Evolutionary conservation across 2,329 filamentous ascomycete genomes (phyloP).

Genomic region (Phaeomoniella chlamydospora): DNA sequence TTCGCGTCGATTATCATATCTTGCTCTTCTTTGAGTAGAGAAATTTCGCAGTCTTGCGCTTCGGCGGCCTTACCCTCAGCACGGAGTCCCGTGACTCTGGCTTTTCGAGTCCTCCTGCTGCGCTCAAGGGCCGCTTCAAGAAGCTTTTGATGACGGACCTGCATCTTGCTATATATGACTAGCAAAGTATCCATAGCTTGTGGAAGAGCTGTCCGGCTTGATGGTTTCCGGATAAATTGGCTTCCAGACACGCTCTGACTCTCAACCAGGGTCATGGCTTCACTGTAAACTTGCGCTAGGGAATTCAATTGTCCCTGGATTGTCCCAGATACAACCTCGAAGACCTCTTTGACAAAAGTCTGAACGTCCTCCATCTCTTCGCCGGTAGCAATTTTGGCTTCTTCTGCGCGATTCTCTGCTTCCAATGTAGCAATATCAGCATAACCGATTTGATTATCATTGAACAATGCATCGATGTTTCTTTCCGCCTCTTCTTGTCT

Average conservation of each 20-base stretch:
- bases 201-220: constrained; percentile 17
- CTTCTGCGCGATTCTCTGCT: constrained; percentile 38
- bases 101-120: constrained; percentile 26
- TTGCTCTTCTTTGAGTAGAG: not conserved
- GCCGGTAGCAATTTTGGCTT: constrained; percentile 34
- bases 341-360: constrained; percentile 34
- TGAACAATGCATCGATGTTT: constrained; percentile 39
- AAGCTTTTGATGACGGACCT: constrained; percentile 33
- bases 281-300: constrained; percentile 31
- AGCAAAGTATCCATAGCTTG: constrained; percentile 30
- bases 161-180: constrained; percentile 30
- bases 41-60: constrained; percentile 18
- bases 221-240: constrained; percentile 5
- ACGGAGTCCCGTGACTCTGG: constrained; percentile 34
- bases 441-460: constrained; percentile 42
- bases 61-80: constrained; percentile 36
- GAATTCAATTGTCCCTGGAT: constrained; percentile 34
- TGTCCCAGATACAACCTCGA: constrained; percentile 32
- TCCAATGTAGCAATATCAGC: constrained; percentile 41
- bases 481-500: constrained; percentile 37
- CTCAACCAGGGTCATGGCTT: constrained; percentile 25
- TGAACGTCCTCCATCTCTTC: constrained; percentile 39
- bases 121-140: constrained; percentile 36
- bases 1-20: constrained; percentile 31
- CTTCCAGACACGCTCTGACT: constrained; percentile 21